These are phyloP conservation scores for Hericium rajendrae DNA, from an alignment of 768 basidiomycete genomes.

Conservation along the genomic window DNA sequence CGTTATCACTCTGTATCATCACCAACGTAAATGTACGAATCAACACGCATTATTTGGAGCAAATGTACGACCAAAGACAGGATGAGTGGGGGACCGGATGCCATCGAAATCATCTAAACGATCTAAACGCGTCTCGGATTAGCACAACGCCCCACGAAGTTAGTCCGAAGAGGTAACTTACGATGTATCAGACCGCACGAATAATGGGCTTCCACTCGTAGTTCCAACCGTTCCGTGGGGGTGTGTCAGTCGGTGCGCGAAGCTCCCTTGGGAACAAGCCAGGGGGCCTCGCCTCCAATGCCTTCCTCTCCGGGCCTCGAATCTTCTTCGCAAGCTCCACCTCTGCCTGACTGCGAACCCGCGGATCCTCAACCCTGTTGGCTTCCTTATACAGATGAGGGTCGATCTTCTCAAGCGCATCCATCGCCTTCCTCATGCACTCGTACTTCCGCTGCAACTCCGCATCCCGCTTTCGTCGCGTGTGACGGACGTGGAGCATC, in stretches of 20 bases:
- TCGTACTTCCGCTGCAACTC: constrained; percentile 71
- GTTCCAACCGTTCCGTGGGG: constrained; percentile 73
- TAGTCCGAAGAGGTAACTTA: no score
- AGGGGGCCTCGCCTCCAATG: constrained; percentile 66
- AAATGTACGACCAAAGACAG: no score
- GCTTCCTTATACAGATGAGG: constrained; percentile 55
- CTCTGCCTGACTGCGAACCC: constrained; percentile 48
- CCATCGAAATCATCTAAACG: no score
- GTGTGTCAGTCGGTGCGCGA: constrained; percentile 79
- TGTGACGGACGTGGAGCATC: constrained; percentile 68
- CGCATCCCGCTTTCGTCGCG: constrained; percentile 57
- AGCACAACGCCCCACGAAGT: no score
- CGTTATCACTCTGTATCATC: not conserved
- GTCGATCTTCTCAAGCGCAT: constrained; percentile 56
- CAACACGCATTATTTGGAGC: not conserved
- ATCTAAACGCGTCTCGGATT: no score
- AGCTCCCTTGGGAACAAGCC: constrained; percentile 85
- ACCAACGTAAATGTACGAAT: not conserved
- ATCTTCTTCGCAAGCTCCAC: constrained; percentile 49
- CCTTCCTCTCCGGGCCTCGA: constrained; percentile 57
- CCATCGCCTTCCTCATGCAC: constrained; percentile 80
- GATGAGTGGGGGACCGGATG: no score
- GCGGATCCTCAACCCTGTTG: constrained; percentile 67
- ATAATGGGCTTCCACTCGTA: constrained; percentile 63
- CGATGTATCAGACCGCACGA: not conserved